phyloP scores from a whole-genome alignment of 768 basidiomycete genomes.

The Amanita pallidorosea region DNA sequence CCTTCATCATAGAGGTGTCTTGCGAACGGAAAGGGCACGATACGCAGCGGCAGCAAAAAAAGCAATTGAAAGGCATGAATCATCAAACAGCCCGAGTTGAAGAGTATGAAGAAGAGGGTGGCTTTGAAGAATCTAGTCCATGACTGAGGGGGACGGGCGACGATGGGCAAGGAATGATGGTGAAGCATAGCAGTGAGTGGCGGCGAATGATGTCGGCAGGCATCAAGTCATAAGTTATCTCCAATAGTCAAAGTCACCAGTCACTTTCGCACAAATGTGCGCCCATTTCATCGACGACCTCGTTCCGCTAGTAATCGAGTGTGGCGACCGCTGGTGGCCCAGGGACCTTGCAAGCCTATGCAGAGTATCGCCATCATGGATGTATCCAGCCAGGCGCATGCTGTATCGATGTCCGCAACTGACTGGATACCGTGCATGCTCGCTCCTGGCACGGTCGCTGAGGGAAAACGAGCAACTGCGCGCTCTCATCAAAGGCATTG shows the following conservation, averaged over 20 bases:
- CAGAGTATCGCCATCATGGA: slow-evolving; percentile 39
- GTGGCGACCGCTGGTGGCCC: slow-evolving; percentile 42
- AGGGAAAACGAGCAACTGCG: slow-evolving; percentile 22
- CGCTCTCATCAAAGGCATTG: slow-evolving; percentile 27
- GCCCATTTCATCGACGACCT: slow-evolving; percentile 35
- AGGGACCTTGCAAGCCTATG: slow-evolving; percentile 37
- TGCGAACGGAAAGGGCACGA: slow-evolving; percentile 51
- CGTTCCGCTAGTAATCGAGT: slow-evolving; percentile 40
- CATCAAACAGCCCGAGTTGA: slow-evolving; percentile 55
- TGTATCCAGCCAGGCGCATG: slow-evolving; percentile 28
- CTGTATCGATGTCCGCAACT: slow-evolving; percentile 34
- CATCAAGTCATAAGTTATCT: background rate
- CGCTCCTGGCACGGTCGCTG: slow-evolving; percentile 31
- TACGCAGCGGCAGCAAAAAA: slow-evolving; percentile 53
- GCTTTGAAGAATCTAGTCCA: slow-evolving; percentile 43
- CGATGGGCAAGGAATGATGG: slow-evolving; percentile 38
- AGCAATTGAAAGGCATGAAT: slow-evolving; percentile 67
- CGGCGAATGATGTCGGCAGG: background rate
- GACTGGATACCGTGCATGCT: slow-evolving; percentile 28
- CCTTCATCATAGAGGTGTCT: slow-evolving; percentile 53
- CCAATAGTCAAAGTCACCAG: background rate
- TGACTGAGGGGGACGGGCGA: slow-evolving; percentile 37
- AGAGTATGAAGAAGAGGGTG: slow-evolving; percentile 42
- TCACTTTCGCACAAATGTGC: background rate
- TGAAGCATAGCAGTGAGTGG: background rate